Evolutionary conservation across 148 eudicot genomes (phyloP).

Genomic region (Limonium bicolor): DNA sequence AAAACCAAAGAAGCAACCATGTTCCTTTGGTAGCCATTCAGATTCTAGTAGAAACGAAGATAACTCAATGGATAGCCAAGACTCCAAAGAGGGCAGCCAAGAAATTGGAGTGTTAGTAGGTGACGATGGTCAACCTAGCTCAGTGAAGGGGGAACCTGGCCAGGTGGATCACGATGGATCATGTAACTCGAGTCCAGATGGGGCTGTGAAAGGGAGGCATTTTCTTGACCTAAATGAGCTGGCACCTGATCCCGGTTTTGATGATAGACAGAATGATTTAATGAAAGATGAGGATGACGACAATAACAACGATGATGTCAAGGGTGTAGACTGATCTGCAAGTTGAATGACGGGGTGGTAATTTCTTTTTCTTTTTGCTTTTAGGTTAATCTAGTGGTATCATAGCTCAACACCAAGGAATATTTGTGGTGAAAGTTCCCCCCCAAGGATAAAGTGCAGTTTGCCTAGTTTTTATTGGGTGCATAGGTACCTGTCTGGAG

Average conservation of each 20-base stretch:
- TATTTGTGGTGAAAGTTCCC: constrained; percentile 4
- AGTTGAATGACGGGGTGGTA: background rate
- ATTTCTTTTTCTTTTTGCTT: background rate
- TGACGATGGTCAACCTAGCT: background rate
- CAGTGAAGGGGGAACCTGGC: background rate
- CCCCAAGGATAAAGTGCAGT: too few species aligned
- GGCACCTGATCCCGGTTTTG: constrained; percentile 81
- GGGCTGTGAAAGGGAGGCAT: constrained; percentile 21
- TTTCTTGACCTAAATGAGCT: constrained; percentile 89
- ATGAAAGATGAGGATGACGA: constrained; percentile 44
- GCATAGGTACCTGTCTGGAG: too few species aligned
- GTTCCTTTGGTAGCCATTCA: constrained; percentile 23
- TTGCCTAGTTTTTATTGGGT: too few species aligned
- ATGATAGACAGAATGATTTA: constrained; percentile 47
- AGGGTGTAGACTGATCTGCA: background rate
- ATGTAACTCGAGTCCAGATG: constrained; percentile 23
- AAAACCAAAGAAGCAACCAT: constrained; percentile 29
- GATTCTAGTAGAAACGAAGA: constrained; percentile 36
- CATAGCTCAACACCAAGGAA: background rate
- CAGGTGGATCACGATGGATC: constrained; percentile 7
- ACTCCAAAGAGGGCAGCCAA: constrained; percentile 19
- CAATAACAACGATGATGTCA: too few species aligned
- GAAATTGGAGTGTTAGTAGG: background rate
- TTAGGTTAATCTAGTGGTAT: constrained; percentile 4
- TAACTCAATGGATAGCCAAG: constrained; percentile 37